Conservation (phyloP, 2,329 filamentous ascomycete species). For the Stagonosporopsis chrysanthemi region DNA sequence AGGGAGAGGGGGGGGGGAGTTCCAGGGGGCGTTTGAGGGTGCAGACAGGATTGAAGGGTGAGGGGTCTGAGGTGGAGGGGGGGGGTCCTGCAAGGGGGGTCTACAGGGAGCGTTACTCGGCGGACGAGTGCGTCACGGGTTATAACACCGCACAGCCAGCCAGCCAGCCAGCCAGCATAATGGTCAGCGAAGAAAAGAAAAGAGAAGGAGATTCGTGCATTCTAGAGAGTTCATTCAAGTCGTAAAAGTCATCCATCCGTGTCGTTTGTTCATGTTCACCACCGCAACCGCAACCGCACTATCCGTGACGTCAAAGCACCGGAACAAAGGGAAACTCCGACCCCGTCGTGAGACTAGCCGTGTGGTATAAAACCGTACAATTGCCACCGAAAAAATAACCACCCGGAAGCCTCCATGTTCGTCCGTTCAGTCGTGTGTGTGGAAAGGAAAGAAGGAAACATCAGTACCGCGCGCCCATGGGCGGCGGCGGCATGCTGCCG, state of each 20-base stretch:
- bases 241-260: conserved; percentile 9
- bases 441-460: background rate
- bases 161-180: too few relatives aligned
- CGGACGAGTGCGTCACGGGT: too few relatives aligned
- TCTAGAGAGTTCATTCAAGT: conserved; percentile 1
- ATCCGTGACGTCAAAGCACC: background rate
- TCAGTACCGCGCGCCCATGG: conserved; percentile 49
- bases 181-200: too few relatives aligned
- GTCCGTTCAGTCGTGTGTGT: background rate
- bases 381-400: background rate
- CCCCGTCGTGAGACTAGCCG: conserved; percentile 6
- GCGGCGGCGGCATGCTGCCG: conserved; percentile 49
- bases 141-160: too few relatives aligned
- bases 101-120: too few relatives aligned
- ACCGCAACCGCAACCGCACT: background rate
- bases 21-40: too few relatives aligned
- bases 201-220: background rate
- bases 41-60: too few relatives aligned
- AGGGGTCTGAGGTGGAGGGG: too few relatives aligned
- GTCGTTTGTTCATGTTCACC: background rate
- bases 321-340: conserved; percentile 4
- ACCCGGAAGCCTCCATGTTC: too few relatives aligned
- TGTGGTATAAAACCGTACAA: conserved; percentile 15
- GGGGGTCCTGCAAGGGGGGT: too few relatives aligned
- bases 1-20: too few relatives aligned